Evolutionary conservation across 78 protist genomes (phyloP), one percentile per base, ranked within the genome.

Genomic region (Dictyostelium citrinum): DNA sequence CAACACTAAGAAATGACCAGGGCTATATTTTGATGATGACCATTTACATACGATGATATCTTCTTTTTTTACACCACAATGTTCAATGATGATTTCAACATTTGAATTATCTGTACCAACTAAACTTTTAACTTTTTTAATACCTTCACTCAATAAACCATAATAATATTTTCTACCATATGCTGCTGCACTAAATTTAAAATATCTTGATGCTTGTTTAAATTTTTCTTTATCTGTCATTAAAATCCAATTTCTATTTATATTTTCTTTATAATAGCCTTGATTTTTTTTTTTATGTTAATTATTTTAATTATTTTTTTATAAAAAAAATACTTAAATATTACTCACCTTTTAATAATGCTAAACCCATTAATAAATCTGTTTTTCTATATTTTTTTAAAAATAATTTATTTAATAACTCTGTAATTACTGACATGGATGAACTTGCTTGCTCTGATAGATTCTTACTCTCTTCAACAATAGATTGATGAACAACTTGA

Each of bases 81-180:
- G 85, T 31, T 83, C 58, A 31, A 12, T 2, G 3, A 91, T 46
- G 0, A 91, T 45, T 51, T 83, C 79, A 6, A 78, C 5, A 78
- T 88, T 88, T 51, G 77, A 41, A 5, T 17, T 10, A 88, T 88
- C 93, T 27, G 93, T 78, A 20, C 93, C 85, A 22, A 76, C 75
- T 16, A 88, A 5, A 8, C 85, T 75, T 27, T 39, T 72, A 5
- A 77, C 22, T 5, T 49, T 43, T 14, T 67, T 45, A 1, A 76
- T 11, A n/a, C 55, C 72, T 12, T 33, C 27, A 12, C 14, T 27
- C 51, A 88, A 67, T 11, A 88, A 14, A 10, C 93, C 93, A 78
- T 79, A 88, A 49, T 88, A 88, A 45, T 78, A 37, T 27, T 88
- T 88, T 78, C 93, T 88, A 16, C 93, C 93, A 88, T 88, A 88